A percentile compares a stretch with the other conserved stretches of the same genome.
Evolutionary conservation across 2,329 filamentous ascomycete species (phyloP).

Genomic region (Ceratocystis lukuohia): DNA sequence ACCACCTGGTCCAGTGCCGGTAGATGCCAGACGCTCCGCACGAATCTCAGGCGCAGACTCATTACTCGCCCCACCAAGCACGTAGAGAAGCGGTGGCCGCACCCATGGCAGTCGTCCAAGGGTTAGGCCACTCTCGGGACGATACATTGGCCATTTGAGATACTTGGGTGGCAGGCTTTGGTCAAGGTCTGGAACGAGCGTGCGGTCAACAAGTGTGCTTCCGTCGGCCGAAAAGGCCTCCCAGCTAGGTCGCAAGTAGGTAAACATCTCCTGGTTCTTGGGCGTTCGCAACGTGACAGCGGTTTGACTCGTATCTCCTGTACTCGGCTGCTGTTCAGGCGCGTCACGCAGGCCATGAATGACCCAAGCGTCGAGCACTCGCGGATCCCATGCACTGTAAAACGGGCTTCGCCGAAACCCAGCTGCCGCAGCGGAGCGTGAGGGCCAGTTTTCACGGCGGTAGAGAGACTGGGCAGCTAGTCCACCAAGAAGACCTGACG

Average conservation of each 20-base stretch:
- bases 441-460: constrained; percentile 73
- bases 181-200: constrained; percentile 35
- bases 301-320: constrained; percentile 15
- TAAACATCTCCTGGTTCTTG: constrained; percentile 74
- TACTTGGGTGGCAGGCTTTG: constrained; percentile 27
- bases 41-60: constrained; percentile 40
- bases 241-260: constrained; percentile 52
- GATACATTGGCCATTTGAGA: constrained; percentile 46
- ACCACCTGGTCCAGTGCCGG: constrained; percentile 53
- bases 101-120: constrained; percentile 45
- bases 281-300: constrained; percentile 64
- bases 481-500: constrained; percentile 16
- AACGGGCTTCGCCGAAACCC: constrained; percentile 53
- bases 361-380: constrained; percentile 64
- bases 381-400: constrained; percentile 64
- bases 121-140: constrained; percentile 46
- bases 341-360: constrained; percentile 60
- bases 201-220: constrained; percentile 29
- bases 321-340: constrained; percentile 18
- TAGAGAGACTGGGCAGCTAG: constrained; percentile 50
- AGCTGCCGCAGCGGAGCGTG: constrained; percentile 51
- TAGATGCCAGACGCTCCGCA: constrained; percentile 47
- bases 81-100: constrained; percentile 52
- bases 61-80: constrained; percentile 50
- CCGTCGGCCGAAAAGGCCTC: constrained; percentile 31